Base-by-base conservation (phyloP, 192 early-diverging fungal genomes). In the Umbelopsis isabellina region DNA sequence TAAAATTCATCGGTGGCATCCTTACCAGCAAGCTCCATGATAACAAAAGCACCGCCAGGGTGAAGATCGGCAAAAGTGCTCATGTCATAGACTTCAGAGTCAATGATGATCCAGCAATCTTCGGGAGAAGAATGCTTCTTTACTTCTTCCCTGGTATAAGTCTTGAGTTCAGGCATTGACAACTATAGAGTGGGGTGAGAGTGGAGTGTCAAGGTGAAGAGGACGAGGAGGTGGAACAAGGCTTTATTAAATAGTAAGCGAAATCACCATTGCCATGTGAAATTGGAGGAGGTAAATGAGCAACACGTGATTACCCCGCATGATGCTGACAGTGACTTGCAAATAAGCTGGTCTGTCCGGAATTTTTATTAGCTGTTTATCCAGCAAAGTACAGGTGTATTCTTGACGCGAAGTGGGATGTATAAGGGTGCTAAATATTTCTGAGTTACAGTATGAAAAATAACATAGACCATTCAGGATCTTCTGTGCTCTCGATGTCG, bases 1-100 rank as follows among this genome's bases (percentile, higher is more conserved):
- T 80, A 80, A 23, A 80, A 80, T 22, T 46, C 79, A 27, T 71
- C 73, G 22, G 90, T 85, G n/a, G 94, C 94, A 75, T 95, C 94
- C 48, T 82, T 86, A 46, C 93, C 94, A 33, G 91, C 92, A 51
- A 90, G 85, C 74, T 92, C 89, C 21, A 94, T 72, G 37, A 94
- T 84, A 64, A 93, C 74, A 51, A 49, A 49, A 45, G 74, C 78
- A 47, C 88, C 88, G 73, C 86, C 88, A 22, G 86, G 88, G 66
- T 88, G 86, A 8, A 86, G 69, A 48, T 82, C 75, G 69, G 85
- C 71, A 72, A 87, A 87, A 55, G 53, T 72, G 35, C 81, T 88
- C 65, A 90, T 77, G 70, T 90, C 84, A 69, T 86, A 88, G 21
- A 90, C 88, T 53, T 82, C 80, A 33, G 73, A 71, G 37, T 89